These are phyloP conservation scores for Triticum dicoccoides DNA, from an alignment of 176 grass and related monocot genomes.

Conservation along the genomic window DNA sequence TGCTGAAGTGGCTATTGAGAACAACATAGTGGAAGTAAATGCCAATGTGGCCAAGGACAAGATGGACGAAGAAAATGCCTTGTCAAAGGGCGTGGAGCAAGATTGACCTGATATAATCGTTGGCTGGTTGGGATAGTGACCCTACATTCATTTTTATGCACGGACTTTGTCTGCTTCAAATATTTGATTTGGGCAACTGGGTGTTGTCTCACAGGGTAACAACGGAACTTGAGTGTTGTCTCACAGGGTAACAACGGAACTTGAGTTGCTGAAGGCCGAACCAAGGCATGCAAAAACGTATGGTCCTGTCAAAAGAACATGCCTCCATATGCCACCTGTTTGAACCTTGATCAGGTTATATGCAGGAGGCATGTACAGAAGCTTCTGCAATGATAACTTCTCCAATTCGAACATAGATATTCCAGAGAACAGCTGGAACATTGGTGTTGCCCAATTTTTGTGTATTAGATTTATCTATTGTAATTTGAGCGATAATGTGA, in stretches of 20 bases:
- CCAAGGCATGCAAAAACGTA: background rate
- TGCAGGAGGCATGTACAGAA: too few species aligned
- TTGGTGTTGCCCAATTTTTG: too few species aligned
- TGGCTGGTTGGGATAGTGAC: background rate
- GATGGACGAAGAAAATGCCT: constrained; percentile 11
- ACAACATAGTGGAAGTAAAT: constrained; percentile 5
- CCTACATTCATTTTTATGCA: background rate
- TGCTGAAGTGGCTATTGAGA: background rate
- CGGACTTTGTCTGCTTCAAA: background rate
- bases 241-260: background rate
- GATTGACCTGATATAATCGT: constrained; percentile 31
- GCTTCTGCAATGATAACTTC: too few species aligned
- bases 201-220: background rate
- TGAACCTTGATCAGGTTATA: background rate
- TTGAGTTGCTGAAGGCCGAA: background rate
- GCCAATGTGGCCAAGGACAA: background rate
- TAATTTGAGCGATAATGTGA: too few species aligned
- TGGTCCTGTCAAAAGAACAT: background rate
- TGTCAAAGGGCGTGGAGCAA: constrained; percentile 21
- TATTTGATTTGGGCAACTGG: constrained; percentile 27
- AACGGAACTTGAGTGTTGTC: background rate
- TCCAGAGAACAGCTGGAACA: too few species aligned
- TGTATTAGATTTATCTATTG: too few species aligned
- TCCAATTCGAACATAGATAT: too few species aligned
- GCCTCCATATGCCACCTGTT: background rate